Percentiles rank a stretch among this genome's conserved stretches.
These are phyloP conservation scores for Trichophyton schoenleinii DNA, from an alignment of 2,329 filamentous ascomycete genomes.

Conservation along the genomic window DNA sequence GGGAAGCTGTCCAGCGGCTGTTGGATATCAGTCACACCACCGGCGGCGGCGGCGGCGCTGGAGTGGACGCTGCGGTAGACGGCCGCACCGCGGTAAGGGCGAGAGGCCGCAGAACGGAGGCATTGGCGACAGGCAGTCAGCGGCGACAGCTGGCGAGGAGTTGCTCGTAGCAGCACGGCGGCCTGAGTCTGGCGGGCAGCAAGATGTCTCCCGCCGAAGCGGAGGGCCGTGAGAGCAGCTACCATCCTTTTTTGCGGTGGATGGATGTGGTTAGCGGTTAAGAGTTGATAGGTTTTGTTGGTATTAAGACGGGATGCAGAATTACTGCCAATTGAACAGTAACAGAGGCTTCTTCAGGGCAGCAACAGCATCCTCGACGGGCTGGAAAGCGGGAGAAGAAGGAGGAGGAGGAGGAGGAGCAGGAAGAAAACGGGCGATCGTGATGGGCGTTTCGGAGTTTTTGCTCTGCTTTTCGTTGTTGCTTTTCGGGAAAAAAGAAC, in stretches of 20 bases:
- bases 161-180: conserved; percentile 2
- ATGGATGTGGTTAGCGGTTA: not conserved
- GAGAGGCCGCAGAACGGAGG: conserved; percentile 18
- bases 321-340: not conserved
- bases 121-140: conserved; percentile 21
- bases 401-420: not conserved
- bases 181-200: conserved; percentile 4
- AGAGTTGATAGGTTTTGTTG: not conserved
- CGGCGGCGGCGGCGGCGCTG: conserved; percentile 60
- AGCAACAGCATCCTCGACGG: not conserved
- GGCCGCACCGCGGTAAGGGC: conserved; percentile 2
- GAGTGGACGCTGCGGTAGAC: conserved; percentile 53
- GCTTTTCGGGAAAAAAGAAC: not conserved
- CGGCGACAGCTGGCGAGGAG: conserved; percentile 16
- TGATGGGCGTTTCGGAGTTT: not conserved
- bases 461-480: not conserved
- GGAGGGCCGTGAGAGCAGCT: conserved; percentile 11
- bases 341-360: not conserved
- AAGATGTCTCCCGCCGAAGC: conserved; percentile 12
- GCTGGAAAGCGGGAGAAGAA: not conserved
- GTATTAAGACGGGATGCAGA: not conserved
- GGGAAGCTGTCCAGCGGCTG: conserved; percentile 51
- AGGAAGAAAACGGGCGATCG: not conserved
- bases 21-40: conserved; percentile 28
- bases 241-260: conserved; percentile 9